Percentiles rank a stretch among this genome's conserved stretches.
phyloP scores from a whole-genome alignment of 1,284 basidiomycete genomes.

The Moesziomyces aphidis region DNA sequence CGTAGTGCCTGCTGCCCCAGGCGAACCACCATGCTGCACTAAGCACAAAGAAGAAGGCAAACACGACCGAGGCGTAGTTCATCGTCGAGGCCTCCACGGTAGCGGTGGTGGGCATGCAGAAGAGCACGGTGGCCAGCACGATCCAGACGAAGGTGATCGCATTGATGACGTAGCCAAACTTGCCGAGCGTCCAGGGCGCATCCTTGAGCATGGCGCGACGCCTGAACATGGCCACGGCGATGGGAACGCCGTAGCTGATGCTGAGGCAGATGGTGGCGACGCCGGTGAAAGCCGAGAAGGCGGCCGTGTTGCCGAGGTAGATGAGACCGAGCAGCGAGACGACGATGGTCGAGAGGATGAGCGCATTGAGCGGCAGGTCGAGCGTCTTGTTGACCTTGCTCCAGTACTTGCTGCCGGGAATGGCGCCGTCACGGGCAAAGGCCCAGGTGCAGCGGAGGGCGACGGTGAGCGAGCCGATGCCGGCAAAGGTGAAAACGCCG shows the following conservation, averaged over 20 bases:
- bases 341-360: slow-evolving; percentile 69
- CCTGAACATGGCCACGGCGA: slow-evolving; percentile 68
- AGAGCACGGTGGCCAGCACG: slow-evolving; percentile 69
- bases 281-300: slow-evolving; percentile 59
- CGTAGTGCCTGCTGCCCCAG: slow-evolving; percentile 47
- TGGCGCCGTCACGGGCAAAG: slow-evolving; percentile 70
- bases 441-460: slow-evolving; percentile 70
- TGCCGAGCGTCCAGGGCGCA: slow-evolving; percentile 69
- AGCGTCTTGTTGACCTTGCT: slow-evolving; percentile 68
- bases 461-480: slow-evolving; percentile 70
- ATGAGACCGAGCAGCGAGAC: slow-evolving; percentile 69
- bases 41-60: slow-evolving; percentile 49
- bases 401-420: slow-evolving; percentile 69
- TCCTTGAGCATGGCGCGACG: slow-evolving; percentile 64
- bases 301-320: slow-evolving; percentile 55
- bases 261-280: slow-evolving; percentile 53
- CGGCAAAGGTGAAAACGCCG: slow-evolving; percentile 70
- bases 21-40: slow-evolving; percentile 45
- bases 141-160: slow-evolving; percentile 69
- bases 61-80: slow-evolving; percentile 66
- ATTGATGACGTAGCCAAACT: slow-evolving; percentile 68
- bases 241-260: slow-evolving; percentile 69
- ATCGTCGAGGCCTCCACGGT: slow-evolving; percentile 68
- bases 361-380: slow-evolving; percentile 69
- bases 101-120: slow-evolving; percentile 70